Conservation (phyloP, 202 grass and related monocot genomes). For the Brachypodium distachyon region DNA sequence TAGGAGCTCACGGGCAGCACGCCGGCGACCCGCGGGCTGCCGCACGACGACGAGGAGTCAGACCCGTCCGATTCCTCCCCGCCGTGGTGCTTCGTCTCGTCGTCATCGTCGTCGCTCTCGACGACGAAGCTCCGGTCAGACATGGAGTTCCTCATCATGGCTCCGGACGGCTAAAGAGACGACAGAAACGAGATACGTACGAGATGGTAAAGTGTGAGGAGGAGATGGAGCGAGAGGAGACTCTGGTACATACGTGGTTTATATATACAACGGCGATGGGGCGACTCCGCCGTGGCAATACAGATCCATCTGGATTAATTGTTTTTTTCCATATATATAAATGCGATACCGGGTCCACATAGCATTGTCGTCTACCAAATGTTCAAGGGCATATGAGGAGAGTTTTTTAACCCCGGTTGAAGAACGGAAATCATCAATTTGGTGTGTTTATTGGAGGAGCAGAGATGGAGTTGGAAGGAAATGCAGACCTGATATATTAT, state of each 20-base stretch:
- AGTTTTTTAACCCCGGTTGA: too few relatives aligned
- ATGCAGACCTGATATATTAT: too few relatives aligned
- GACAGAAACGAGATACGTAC: background rate
- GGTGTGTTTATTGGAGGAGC: too few relatives aligned
- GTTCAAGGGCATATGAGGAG: too few relatives aligned
- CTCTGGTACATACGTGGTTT: too few relatives aligned
- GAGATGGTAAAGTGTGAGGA: background rate
- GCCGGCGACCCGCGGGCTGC: conserved; percentile 5
- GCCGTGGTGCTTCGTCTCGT: background rate
- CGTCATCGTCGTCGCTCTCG: conserved; percentile 32
- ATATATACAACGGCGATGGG: background rate
- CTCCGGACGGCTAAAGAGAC: background rate
- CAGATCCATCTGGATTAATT: too few relatives aligned
- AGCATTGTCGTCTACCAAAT: too few relatives aligned
- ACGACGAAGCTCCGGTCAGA: conserved; percentile 57
- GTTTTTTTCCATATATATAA: too few relatives aligned
- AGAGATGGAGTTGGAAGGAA: too few relatives aligned
- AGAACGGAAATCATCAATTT: too few relatives aligned
- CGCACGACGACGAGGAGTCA: conserved; percentile 28
- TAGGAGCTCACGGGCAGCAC: conserved; percentile 53
- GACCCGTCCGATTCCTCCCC: conserved; percentile 27
- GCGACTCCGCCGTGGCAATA: background rate
- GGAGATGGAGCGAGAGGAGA: background rate
- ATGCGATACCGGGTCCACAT: too few relatives aligned
- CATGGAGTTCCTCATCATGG: conserved; percentile 33